Evolutionary conservation across 1,139 yeast genomes (phyloP).

Genomic region (Kluyveromyces sp.): DNA sequence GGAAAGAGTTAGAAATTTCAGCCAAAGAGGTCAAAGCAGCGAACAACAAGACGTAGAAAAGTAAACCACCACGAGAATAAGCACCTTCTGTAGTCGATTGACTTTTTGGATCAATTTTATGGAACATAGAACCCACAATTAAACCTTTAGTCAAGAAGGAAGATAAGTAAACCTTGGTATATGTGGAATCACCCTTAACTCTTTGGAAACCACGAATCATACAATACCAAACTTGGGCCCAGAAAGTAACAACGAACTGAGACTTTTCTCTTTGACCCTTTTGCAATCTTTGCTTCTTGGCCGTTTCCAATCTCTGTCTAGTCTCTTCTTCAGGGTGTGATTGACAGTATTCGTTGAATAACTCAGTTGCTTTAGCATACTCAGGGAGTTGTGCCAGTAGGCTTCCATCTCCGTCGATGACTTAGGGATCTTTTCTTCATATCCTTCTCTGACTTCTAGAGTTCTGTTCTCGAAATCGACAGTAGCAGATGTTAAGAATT

Average conservation of each 20-base stretch:
- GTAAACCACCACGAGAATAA: constrained; percentile 48
- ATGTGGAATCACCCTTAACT: constrained; percentile 48
- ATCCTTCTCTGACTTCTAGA: constrained; percentile 43
- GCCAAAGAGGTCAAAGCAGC: constrained; percentile 52
- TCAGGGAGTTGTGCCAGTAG: constrained; percentile 50
- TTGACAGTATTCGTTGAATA: constrained; percentile 37
- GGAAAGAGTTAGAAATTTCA: constrained; percentile 49
- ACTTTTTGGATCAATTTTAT: constrained; percentile 34
- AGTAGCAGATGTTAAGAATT: constrained; percentile 62
- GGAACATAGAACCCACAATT: constrained; percentile 49
- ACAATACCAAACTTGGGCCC: constrained; percentile 38
- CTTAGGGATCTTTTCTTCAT: constrained; percentile 45
- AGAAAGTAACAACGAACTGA: constrained; percentile 39
- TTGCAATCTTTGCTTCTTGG: constrained; percentile 40
- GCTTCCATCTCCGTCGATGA: constrained; percentile 51
- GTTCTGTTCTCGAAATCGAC: constrained; percentile 30
- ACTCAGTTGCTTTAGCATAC: constrained; percentile 34
- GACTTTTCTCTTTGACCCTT: constrained; percentile 38
- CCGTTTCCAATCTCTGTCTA: constrained; percentile 33
- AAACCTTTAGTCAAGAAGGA: constrained; percentile 48
- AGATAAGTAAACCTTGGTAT: constrained; percentile 40
- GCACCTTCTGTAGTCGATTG: constrained; percentile 43
- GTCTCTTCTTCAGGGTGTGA: constrained; percentile 36
- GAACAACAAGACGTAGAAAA: constrained; percentile 50
- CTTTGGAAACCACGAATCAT: constrained; percentile 48